A percentile compares a stretch with the other conserved stretches of the same genome.
Evolutionary conservation across 2,329 filamentous ascomycete species (phyloP).

Genomic region (Graphiopsis chlorocephala): DNA sequence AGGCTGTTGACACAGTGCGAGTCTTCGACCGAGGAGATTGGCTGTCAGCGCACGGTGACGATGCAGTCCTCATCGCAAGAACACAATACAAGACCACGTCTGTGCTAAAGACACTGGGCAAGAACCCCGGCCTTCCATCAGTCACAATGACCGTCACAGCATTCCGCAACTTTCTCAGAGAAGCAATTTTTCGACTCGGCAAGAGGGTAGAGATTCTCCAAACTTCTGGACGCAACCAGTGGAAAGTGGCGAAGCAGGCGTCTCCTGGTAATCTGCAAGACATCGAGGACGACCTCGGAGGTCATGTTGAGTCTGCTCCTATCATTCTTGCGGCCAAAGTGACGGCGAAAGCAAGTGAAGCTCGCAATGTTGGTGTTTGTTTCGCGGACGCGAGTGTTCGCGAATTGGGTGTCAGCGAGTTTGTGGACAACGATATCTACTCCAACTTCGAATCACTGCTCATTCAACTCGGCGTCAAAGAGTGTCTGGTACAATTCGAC

Average conservation of each 20-base stretch:
- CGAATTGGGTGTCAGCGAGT: constrained; percentile 94
- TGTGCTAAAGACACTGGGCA: constrained; percentile 84
- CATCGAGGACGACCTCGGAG: constrained; percentile 89
- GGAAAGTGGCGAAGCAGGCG: constrained; percentile 80
- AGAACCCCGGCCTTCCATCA: constrained; percentile 79
- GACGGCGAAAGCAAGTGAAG: constrained; percentile 80
- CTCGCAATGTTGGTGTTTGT: constrained; percentile 85
- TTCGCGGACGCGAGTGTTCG: constrained; percentile 96
- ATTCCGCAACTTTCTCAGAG: constrained; percentile 90
- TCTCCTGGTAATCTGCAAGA: constrained; percentile 96
- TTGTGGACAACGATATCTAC: constrained; percentile 97
- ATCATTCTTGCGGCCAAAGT: constrained; percentile 96
- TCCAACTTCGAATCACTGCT: constrained; percentile 96
- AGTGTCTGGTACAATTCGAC: constrained; percentile 84
- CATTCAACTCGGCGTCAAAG: constrained; percentile 93
- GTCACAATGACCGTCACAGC: constrained; percentile 95
- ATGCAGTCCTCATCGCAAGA: constrained; percentile 79
- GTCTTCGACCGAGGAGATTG: constrained; percentile 94
- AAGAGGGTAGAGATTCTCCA: constrained; percentile 91
- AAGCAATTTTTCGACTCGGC: constrained; percentile 86
- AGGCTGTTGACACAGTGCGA: constrained; percentile 75
- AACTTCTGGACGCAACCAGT: constrained; percentile 76
- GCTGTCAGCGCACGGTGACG: constrained; percentile 88
- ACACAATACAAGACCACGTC: constrained; percentile 96
- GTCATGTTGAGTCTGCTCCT: constrained; percentile 81